These are phyloP conservation scores for Yarrowia divulgata DNA, from an alignment of 805 yeast species.

Conservation along the genomic window DNA sequence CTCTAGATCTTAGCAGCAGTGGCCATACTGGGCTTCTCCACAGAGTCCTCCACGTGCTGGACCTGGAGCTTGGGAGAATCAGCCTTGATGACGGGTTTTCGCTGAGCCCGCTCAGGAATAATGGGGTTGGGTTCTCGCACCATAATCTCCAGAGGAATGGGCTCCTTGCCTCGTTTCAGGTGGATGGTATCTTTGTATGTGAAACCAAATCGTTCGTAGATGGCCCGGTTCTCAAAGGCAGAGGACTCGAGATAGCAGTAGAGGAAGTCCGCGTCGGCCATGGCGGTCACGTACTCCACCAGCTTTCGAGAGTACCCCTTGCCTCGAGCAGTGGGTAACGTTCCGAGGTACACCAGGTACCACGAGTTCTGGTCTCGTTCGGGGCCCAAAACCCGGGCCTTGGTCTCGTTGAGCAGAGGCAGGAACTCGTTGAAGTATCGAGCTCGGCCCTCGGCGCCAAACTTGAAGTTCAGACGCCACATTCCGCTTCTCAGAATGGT, in stretches of 20 bases:
- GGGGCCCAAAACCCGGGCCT: constrained; percentile 54
- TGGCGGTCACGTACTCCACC: constrained; percentile 59
- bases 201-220: constrained; percentile 64
- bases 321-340: constrained; percentile 64
- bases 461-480: constrained; percentile 53
- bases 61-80: constrained; percentile 27
- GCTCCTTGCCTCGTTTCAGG: constrained; percentile 40
- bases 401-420: constrained; percentile 56
- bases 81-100: constrained; percentile 26
- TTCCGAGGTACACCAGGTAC: constrained; percentile 67
- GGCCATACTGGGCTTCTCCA: constrained; percentile 22
- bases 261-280: constrained; percentile 51
- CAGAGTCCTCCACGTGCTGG: constrained; percentile 32
- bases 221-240: constrained; percentile 60
- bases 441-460: constrained; percentile 55
- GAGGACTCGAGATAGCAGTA: constrained; percentile 64
- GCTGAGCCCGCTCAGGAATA: constrained; percentile 31
- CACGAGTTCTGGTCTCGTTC: constrained; percentile 55
- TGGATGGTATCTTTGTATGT: constrained; percentile 40
- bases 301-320: constrained; percentile 63
- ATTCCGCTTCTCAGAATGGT: constrained; percentile 45
- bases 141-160: constrained; percentile 44
- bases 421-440: constrained; percentile 60
- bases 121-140: constrained; percentile 46
- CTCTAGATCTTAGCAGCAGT: constrained; percentile 29